A percentile compares a stretch with the other conserved stretches of the same genome.
phyloP scores from a whole-genome alignment of 176 grass and related monocot genomes.

The Cenchrus purpureus region DNA sequence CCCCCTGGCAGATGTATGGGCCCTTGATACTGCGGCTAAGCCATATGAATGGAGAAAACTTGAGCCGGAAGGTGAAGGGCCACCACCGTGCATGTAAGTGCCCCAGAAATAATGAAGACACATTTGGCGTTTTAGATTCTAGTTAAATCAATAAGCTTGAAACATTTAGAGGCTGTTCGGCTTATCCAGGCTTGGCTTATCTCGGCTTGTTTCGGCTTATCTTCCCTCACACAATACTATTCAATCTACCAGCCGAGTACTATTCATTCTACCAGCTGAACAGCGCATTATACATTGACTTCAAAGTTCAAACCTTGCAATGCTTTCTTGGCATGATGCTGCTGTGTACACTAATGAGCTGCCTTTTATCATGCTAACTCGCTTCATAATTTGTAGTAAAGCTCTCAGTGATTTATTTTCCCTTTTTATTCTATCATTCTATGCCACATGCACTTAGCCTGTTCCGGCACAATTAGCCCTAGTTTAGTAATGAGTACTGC shows the following conservation, averaged over 20 bases:
- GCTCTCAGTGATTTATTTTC: not conserved
- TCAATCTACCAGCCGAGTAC: no score
- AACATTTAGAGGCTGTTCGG: not conserved
- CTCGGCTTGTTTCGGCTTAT: no score
- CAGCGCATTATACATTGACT: not conserved
- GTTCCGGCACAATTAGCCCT: constrained; percentile 5
- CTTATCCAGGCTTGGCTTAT: no score
- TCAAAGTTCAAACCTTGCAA: constrained; percentile 17
- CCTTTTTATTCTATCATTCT: constrained; percentile 5
- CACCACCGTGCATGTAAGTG: constrained; percentile 96
- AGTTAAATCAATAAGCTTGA: constrained; percentile 19
- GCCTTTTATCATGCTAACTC: constrained; percentile 15
- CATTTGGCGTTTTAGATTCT: not conserved
- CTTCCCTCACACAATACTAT: no score
- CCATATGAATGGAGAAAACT: constrained; percentile 98
- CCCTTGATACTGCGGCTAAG: constrained; percentile 95
- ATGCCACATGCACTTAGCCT: not conserved
- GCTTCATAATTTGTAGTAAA: constrained; percentile 23
- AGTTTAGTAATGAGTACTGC: not conserved
- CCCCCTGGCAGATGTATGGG: constrained; percentile 96
- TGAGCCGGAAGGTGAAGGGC: constrained; percentile 98
- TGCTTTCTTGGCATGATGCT: constrained; percentile 25
- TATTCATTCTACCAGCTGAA: no score
- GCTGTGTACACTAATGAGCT: constrained; percentile 16
- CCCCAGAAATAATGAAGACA: not conserved